Evolutionary conservation across 2,329 filamentous ascomycete genomes (phyloP).

Genomic region (Tolypocladium amazonense): DNA sequence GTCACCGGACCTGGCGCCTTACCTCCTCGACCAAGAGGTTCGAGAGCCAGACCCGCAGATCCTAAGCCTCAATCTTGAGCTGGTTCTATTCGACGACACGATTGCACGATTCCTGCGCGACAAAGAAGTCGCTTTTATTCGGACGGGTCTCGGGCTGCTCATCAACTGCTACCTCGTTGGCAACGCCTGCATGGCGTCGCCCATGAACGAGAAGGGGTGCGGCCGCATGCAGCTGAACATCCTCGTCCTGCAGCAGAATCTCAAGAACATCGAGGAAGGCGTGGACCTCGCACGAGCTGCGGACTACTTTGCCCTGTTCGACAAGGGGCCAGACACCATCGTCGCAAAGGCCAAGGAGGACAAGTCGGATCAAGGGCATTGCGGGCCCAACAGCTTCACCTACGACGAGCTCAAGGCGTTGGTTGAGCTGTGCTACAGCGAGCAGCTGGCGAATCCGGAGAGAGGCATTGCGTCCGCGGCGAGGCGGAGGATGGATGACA

Average conservation of each 20-base stretch:
- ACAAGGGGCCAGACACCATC: slow-evolving; percentile 53
- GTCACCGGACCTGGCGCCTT: slow-evolving; percentile 50
- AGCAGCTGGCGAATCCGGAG: slow-evolving; percentile 54
- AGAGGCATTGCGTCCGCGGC: slow-evolving; percentile 57
- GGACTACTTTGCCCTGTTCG: slow-evolving; percentile 61
- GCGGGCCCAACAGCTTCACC: slow-evolving; percentile 37
- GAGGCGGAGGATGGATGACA: slow-evolving; percentile 59
- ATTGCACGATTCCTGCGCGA: slow-evolving; percentile 61
- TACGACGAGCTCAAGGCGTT: slow-evolving; percentile 58
- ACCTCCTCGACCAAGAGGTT: slow-evolving; percentile 60
- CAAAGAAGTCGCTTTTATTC: slow-evolving; percentile 64
- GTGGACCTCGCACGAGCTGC: slow-evolving; percentile 54
- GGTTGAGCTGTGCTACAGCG: slow-evolving; percentile 58
- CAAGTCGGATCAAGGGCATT: slow-evolving; percentile 18
- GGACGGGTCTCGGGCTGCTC: slow-evolving; percentile 63
- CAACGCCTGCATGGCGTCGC: slow-evolving; percentile 58
- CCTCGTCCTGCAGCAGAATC: slow-evolving; percentile 87
- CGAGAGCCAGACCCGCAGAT: slow-evolving; percentile 71
- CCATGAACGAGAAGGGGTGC: slow-evolving; percentile 77
- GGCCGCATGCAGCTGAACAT: slow-evolving; percentile 90
- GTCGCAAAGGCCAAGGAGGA: slow-evolving; percentile 48
- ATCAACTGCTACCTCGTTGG: slow-evolving; percentile 71
- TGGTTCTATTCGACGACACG: slow-evolving; percentile 82
- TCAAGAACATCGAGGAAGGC: slow-evolving; percentile 78
- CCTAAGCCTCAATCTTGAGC: slow-evolving; percentile 69